Evolutionary conservation across 768 basidiomycete genomes (phyloP), one percentile per base, ranked within the genome.

Genomic region (Lepiota venenata): DNA sequence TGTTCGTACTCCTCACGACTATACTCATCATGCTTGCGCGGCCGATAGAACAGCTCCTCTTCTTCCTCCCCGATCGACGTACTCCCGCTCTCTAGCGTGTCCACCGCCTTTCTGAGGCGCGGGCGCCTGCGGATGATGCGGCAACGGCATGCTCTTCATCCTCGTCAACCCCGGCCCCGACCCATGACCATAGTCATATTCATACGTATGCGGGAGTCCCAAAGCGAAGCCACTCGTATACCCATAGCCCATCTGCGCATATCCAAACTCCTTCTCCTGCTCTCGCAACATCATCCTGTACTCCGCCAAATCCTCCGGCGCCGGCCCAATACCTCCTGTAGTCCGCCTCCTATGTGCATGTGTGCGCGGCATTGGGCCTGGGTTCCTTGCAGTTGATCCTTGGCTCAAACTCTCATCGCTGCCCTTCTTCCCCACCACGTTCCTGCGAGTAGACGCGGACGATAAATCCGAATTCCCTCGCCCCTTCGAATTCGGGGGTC

Each of bases 121-220:
- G 8, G 47, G 44, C 12, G 22, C 4, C 15, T 35, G 50, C 5
- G 52, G 52, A 35, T 54, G 52, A 47, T 54, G 47, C 38, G 45
- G 52, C 9, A 74, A 59, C 0, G 80, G 78, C 74, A 80, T 80
- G 50, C 82, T 80, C 71, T 82, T 81, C 61, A 70, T 74, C 32
- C 80, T 74, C 9, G 75, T 67, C 15, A 74, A 50, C 14, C 56
- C 54, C 54, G 58, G 47, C 21, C 56, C 49, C 3, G 32, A 32
- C 32, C 32, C 32, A 32, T 32, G 55, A 55, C 14, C 58, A 47
- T 2, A 21, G 3, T 27, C 49, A 37, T 46, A 48, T 22, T 62
- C 56, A 49, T 62, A 59, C 25, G 57, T 38, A 32, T 64, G 55
- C 20, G 58, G 54, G 4, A 32, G 22, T 11, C 14, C 18, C 22